phyloP scores from a whole-genome alignment of 345 rosid genomes.

The Arabis alpina region DNA sequence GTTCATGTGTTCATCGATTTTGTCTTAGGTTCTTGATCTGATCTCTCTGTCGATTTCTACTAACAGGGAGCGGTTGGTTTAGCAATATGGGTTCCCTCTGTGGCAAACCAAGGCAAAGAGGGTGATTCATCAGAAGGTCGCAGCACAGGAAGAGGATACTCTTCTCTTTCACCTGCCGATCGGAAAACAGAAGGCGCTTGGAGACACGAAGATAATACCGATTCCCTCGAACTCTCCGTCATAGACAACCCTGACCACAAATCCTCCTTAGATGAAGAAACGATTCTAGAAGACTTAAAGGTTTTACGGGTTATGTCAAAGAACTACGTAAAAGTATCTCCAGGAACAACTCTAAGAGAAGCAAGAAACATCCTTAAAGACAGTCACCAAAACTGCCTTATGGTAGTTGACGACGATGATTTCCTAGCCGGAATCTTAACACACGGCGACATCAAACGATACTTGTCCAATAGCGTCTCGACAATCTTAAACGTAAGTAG shows the following conservation, averaged over 20 bases:
- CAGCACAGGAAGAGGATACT: constrained; percentile 66
- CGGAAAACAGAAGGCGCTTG: constrained; percentile 52
- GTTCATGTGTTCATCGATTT: neutral
- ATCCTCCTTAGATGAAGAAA: constrained; percentile 65
- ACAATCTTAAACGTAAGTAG: constrained; percentile 65
- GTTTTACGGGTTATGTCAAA: constrained; percentile 85
- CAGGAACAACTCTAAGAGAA: constrained; percentile 63
- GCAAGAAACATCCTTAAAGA: constrained; percentile 74
- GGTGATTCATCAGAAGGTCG: constrained; percentile 63
- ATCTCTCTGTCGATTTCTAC: constrained; percentile 25
- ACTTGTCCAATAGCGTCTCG: constrained; percentile 57
- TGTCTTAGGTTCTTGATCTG: too few species aligned
- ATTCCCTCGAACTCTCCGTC: constrained; percentile 66
- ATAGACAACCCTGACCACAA: constrained; percentile 55
- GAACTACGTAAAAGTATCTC: constrained; percentile 66
- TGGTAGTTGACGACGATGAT: constrained; percentile 77
- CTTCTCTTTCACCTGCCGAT: constrained; percentile 61
- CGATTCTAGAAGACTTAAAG: constrained; percentile 74
- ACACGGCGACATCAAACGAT: constrained; percentile 72
- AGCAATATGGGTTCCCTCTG: constrained; percentile 99
- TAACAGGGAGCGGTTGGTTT: constrained; percentile 96
- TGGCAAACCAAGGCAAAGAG: constrained; percentile 82
- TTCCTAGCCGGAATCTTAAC: constrained; percentile 84
- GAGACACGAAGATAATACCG: constrained; percentile 50
- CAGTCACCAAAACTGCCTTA: constrained; percentile 65